Conservation (phyloP, 2,329 filamentous ascomycete species). For the Paracorniculantispora psalliotae region DNA sequence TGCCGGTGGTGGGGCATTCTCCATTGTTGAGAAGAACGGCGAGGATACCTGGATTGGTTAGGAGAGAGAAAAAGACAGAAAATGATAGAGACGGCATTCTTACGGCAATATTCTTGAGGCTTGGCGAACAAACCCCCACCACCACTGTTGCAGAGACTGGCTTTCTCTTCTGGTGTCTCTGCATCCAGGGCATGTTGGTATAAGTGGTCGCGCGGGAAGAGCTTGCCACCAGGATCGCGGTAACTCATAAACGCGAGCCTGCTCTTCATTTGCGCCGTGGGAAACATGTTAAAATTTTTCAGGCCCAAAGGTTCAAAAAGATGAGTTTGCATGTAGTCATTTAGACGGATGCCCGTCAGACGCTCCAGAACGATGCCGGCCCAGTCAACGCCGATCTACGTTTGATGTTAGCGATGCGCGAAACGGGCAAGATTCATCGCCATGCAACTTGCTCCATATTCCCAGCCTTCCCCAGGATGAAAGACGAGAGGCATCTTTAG, state of each 20-base stretch:
- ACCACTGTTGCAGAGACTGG: slow-evolving; percentile 49
- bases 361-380: slow-evolving; percentile 46
- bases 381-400: slow-evolving; percentile 48
- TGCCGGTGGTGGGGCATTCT: slow-evolving; percentile 50
- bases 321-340: slow-evolving; percentile 44
- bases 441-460: slow-evolving; percentile 48
- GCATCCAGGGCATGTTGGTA: slow-evolving; percentile 40
- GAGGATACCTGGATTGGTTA: slow-evolving; percentile 45
- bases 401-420: background rate
- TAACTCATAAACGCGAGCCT: slow-evolving; percentile 54
- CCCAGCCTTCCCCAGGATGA: slow-evolving; percentile 58
- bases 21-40: slow-evolving; percentile 61
- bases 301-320: slow-evolving; percentile 45
- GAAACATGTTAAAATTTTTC: slow-evolving; percentile 52
- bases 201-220: slow-evolving; percentile 44
- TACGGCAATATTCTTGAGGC: slow-evolving; percentile 56
- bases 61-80: slow-evolving; percentile 3
- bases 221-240: slow-evolving; percentile 38
- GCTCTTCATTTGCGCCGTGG: slow-evolving; percentile 46
- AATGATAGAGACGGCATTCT: slow-evolving; percentile 19
- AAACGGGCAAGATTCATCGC: background rate
- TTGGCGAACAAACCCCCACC: slow-evolving; percentile 58
- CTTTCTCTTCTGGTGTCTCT: slow-evolving; percentile 37
- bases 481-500: slow-evolving; percentile 52
- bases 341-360: slow-evolving; percentile 36